Conservation (phyloP, 2,329 filamentous ascomycete species). For the Orbilia ellipsospora region DNA sequence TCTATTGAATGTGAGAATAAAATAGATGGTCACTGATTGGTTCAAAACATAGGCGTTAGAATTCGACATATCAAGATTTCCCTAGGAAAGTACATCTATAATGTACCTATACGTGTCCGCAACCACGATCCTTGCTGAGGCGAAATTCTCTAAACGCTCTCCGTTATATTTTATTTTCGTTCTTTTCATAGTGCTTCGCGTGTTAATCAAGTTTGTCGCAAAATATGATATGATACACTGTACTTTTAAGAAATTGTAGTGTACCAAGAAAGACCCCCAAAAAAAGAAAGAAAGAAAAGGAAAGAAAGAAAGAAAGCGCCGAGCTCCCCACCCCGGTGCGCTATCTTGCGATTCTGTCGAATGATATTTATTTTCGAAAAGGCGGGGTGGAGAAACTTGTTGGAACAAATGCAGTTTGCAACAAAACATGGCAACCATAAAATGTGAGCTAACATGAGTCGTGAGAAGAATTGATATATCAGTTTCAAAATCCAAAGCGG, state of each 20-base stretch:
- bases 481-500: conserved; percentile 15
- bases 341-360: conserved; percentile 5
- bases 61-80: neutral
- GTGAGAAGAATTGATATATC: conserved; percentile 24
- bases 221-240: conserved; percentile 19
- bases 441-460: neutral
- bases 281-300: conserved; percentile 2
- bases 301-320: conserved; percentile 6
- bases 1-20: too few species aligned
- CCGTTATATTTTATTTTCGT: neutral
- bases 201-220: conserved; percentile 35
- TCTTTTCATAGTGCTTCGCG: conserved; percentile 18
- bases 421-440: conserved; percentile 10
- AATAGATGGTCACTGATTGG: conserved; percentile 3
- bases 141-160: neutral
- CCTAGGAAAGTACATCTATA: conserved; percentile 6
- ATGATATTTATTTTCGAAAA: conserved; percentile 28
- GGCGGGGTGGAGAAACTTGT: conserved; percentile 39
- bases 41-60: neutral
- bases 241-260: neutral
- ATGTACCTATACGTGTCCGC: conserved; percentile 28
- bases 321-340: conserved; percentile 27
- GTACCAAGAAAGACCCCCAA: neutral
- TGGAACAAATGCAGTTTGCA: conserved; percentile 25
- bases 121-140: conserved; percentile 10